A percentile compares a stretch with the other conserved stretches of the same genome.
phyloP scores from a whole-genome alignment of 495 filamentous ascomycete species.

The Cercophora samala region DNA sequence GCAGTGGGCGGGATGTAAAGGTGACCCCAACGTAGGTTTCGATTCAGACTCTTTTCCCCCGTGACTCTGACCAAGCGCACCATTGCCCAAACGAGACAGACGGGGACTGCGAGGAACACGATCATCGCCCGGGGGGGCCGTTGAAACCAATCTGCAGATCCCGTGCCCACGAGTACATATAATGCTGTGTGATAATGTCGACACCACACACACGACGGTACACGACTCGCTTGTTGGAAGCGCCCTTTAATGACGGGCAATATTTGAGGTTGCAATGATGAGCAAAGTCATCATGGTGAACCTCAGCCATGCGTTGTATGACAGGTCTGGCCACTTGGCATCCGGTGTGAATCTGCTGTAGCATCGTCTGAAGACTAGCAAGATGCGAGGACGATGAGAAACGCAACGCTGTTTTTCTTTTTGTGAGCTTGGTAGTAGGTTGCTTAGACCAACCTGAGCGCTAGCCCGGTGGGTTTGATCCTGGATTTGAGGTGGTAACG shows the following conservation, averaged over 20 bases:
- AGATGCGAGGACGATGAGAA: not conserved
- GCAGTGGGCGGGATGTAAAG: not conserved
- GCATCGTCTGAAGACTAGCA: not conserved
- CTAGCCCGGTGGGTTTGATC: conserved; percentile 15
- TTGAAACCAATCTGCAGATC: not conserved
- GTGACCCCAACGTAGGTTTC: not conserved
- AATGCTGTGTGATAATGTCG: not conserved
- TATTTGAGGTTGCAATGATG: not conserved
- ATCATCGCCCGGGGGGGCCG: not conserved
- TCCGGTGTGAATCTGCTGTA: not conserved
- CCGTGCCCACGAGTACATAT: not conserved
- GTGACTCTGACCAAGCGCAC: conserved; percentile 10
- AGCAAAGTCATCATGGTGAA: not conserved
- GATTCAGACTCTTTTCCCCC: not conserved
- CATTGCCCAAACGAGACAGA: not conserved
- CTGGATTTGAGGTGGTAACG: conserved; percentile 27
- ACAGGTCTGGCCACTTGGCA: not conserved
- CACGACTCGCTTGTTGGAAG: not conserved
- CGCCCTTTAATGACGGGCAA: not conserved
- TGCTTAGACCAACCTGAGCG: not conserved
- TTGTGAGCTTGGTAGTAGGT: not conserved
- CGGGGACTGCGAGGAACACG: not conserved
- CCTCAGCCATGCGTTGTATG: not conserved
- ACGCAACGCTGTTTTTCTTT: not conserved
- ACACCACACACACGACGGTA: not conserved